Conservation (phyloP, 2,329 filamentous ascomycete genomes). For the Fusarium longipes region DNA sequence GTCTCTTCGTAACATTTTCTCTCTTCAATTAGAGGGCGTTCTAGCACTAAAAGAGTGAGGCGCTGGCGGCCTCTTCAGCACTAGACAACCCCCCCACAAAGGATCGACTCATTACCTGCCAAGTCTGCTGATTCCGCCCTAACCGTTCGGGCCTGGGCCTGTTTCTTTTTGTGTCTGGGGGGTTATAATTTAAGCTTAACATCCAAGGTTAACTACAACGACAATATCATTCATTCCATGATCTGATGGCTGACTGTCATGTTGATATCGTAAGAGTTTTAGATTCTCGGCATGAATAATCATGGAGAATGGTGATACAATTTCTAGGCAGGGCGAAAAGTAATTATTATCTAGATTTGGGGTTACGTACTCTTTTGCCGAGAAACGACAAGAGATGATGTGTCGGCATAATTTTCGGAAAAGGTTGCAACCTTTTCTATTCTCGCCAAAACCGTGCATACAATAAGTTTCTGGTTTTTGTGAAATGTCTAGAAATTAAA, state of each 20-base stretch:
- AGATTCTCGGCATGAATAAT: not conserved
- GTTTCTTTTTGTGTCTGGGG: not conserved
- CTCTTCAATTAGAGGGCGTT: not conserved
- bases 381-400: not conserved
- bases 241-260: not conserved
- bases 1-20: not conserved
- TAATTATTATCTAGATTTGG: not conserved
- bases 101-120: conserved; percentile 17
- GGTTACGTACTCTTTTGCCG: not conserved
- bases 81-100: conserved; percentile 4
- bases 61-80: conserved; percentile 24
- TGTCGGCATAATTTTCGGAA: conserved; percentile 5
- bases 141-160: conserved; percentile 8
- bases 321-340: not conserved
- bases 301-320: too few species aligned
- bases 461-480: not conserved
- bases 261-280: not conserved
- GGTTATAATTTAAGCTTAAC: conserved; percentile 30
- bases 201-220: conserved; percentile 14
- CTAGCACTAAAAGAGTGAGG: not conserved
- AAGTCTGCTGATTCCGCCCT: conserved; percentile 29
- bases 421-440: conserved; percentile 5
- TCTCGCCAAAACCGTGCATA: not conserved
- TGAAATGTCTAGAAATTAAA: not conserved
- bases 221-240: not conserved